Evolutionary conservation across 2,329 filamentous ascomycete genomes (phyloP).

Genomic region (Alternaria brassicae): DNA sequence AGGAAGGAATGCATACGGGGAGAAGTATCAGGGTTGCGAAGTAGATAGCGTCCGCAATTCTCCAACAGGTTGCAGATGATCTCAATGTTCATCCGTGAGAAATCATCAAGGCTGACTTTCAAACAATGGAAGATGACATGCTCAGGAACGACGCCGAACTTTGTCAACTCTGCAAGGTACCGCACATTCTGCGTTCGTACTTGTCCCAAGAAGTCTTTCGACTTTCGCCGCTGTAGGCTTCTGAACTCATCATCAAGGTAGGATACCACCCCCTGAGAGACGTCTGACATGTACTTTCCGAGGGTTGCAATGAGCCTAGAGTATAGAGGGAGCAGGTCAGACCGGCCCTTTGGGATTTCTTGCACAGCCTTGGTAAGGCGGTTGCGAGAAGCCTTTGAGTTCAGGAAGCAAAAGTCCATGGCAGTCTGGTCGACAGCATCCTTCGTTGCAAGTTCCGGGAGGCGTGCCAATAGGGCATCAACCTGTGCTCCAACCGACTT

Average conservation of each 20-base stretch:
- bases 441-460: conserved; percentile 92
- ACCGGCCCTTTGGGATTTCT: conserved; percentile 91
- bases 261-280: conserved; percentile 88
- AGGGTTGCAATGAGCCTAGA: conserved; percentile 92
- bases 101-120: conserved; percentile 96
- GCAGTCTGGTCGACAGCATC: conserved; percentile 91
- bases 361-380: conserved; percentile 90
- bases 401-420: conserved; percentile 96
- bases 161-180: conserved; percentile 96
- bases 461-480: conserved; percentile 81
- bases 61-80: conserved; percentile 96
- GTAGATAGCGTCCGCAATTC: conserved; percentile 92
- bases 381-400: conserved; percentile 97
- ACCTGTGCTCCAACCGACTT: conserved; percentile 98
- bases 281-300: conserved; percentile 90
- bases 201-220: conserved; percentile 95
- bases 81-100: conserved; percentile 98
- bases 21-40: conserved; percentile 90
- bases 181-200: conserved; percentile 93
- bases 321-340: conserved; percentile 89
- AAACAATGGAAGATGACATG: conserved; percentile 99
- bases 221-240: conserved; percentile 93
- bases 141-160: conserved; percentile 96
- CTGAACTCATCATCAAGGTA: conserved; percentile 97
- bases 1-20: conserved; percentile 93